A percentile compares a stretch with the other conserved stretches of the same genome.
These are phyloP conservation scores for Macrocybe gigantea DNA, from an alignment of 768 basidiomycete genomes.

Conservation along the genomic window DNA sequence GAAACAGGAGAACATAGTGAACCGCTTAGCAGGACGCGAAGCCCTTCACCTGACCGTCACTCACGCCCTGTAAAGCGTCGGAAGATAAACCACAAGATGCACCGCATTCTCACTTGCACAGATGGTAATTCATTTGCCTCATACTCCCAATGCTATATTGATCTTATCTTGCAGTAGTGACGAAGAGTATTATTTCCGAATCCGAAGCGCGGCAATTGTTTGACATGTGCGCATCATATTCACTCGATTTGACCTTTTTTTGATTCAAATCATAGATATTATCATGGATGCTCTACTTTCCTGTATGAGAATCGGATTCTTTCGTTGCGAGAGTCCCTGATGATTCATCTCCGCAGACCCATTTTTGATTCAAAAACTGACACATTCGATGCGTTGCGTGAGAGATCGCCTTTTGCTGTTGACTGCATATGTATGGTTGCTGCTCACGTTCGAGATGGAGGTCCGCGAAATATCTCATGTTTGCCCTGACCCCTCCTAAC, in stretches of 20 bases:
- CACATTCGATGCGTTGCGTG: conserved; percentile 80
- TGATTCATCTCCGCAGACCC: conserved; percentile 36
- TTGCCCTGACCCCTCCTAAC: conserved; percentile 4
- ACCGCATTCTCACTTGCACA: conserved; percentile 60
- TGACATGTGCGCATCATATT: conserved; percentile 54
- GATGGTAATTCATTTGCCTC: conserved; percentile 49
- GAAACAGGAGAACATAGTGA: conserved; percentile 77
- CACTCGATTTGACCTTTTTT: conserved; percentile 2
- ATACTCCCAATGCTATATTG: conserved; percentile 5
- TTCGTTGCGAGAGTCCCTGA: conserved; percentile 10
- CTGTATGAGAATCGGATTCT: conserved; percentile 29
- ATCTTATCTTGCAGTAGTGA: conserved; percentile 53
- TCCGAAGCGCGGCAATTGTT: conserved; percentile 83
- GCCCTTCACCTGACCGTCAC: conserved; percentile 67
- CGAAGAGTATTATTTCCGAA: conserved; percentile 76
- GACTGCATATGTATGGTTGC: conserved; percentile 93
- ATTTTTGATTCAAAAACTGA: conserved; percentile 79
- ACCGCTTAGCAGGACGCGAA: conserved; percentile 68
- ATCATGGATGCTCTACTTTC: conserved; percentile 88
- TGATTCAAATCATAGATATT: conserved; percentile 54
- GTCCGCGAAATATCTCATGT: conserved; percentile 44
- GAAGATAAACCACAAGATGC: conserved; percentile 60
- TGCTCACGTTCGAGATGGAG: conserved; percentile 84
- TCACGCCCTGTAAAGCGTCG: conserved; percentile 65
- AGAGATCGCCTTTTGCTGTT: conserved; percentile 90